phyloP scores from a whole-genome alignment of 495 filamentous ascomycete species.

The Penicillium macrosclerotiorum region DNA sequence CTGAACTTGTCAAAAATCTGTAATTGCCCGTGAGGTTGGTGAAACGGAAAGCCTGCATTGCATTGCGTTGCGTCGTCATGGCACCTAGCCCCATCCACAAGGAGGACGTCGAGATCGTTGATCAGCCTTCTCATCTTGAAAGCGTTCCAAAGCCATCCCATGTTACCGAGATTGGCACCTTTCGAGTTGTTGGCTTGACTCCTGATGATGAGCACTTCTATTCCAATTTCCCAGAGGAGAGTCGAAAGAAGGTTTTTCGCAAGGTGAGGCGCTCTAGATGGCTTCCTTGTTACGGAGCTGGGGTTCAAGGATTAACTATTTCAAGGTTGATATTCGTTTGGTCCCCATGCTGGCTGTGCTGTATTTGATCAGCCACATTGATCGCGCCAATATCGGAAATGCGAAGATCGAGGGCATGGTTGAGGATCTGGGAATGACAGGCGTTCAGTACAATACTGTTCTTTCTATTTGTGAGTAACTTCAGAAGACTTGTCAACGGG shows the following conservation, averaged over 20 bases:
- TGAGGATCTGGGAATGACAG: conserved; percentile 58
- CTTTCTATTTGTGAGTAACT: conserved; percentile 62
- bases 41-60: no score
- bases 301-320: no score
- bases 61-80: not conserved
- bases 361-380: conserved; percentile 52
- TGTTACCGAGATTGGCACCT: conserved; percentile 6
- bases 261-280: not conserved
- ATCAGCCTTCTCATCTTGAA: conserved; percentile 10
- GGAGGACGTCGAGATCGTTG: conserved; percentile 10
- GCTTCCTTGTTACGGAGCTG: not conserved
- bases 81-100: conserved; percentile 5
- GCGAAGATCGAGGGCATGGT: conserved; percentile 70
- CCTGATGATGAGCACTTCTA: conserved; percentile 9
- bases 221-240: conserved; percentile 2
- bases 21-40: no score
- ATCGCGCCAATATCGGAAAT: conserved; percentile 67
- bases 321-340: conserved; percentile 24
- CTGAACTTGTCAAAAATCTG: not conserved
- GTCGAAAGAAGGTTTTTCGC: conserved; percentile 2
- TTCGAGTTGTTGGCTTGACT: conserved; percentile 12
- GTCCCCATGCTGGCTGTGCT: conserved; percentile 38
- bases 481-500: conserved; percentile 50
- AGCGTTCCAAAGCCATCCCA: conserved; percentile 8
- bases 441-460: conserved; percentile 60